Conservation (phyloP, 208 protist species). For the Wallacemonas sp. region DNA sequence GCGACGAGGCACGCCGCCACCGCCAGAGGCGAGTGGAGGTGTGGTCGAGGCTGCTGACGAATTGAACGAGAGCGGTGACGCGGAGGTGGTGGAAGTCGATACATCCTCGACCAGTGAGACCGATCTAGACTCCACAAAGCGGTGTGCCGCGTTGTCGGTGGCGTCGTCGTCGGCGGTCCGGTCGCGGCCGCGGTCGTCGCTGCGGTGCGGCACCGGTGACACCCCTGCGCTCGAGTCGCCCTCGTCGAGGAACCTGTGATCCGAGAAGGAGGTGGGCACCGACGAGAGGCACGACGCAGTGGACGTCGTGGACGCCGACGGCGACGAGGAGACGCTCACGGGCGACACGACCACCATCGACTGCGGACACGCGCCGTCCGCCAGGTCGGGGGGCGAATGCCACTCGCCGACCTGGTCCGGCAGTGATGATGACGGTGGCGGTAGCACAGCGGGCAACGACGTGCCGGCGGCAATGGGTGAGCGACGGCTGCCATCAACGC, state of each 20-base stretch:
- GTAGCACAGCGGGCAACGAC: neutral
- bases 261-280: neutral
- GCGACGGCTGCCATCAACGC: too few species aligned
- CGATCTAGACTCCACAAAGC: too few species aligned
- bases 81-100: too few species aligned
- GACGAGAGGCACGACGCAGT: neutral
- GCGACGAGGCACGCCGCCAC: too few species aligned
- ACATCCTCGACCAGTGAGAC: too few species aligned
- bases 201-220: neutral
- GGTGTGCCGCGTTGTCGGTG: too few species aligned
- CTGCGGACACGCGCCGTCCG: neutral
- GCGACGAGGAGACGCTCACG: neutral
- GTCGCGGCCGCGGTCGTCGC: neutral
- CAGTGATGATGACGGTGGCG: neutral
- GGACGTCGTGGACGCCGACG: neutral
- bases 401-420: neutral
- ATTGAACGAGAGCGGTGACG: too few species aligned
- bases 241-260: neutral
- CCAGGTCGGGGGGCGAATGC: neutral
- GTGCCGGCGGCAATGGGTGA: neutral
- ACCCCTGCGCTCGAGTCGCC: too few species aligned
- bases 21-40: too few species aligned
- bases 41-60: too few species aligned
- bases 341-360: neutral
- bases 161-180: too few species aligned